Base-by-base conservation (phyloP, 2,329 filamentous ascomycete genomes). In the Fonsecaea erecta region DNA sequence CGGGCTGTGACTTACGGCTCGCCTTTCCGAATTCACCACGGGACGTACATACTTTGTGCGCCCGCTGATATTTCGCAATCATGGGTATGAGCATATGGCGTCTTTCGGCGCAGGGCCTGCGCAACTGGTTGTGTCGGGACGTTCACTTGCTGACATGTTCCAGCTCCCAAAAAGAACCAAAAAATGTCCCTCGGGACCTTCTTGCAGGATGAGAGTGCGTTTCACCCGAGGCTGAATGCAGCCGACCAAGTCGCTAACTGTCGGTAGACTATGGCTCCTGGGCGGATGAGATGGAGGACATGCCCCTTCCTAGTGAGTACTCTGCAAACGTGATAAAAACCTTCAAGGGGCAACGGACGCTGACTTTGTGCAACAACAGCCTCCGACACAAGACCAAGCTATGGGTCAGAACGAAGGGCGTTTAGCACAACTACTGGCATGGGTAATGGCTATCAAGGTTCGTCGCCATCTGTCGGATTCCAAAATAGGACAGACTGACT, bases 171-270 rank as follows among this genome's bases (percentile, higher is more conserved):
- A 84, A 91, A 92, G 84, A 90, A 96, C 82, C 85, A 96, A 88
- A 99, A 96, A 86, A 94, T 99, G 91, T 92, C 91, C 84, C 89
- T 98, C 78, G 92, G 92, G 85, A 91, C 92, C 82, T 99, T 99
- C 87, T 87, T 99, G 85, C 86, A 86, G 77, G 92, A 97, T 80
- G 86, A 92, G 81, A 89, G 94, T 97, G 86, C 81, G 92, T 84
- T 60, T 58, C 65, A 65, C 28, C 21, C 12, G 9, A 16, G 34
- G 26, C 28, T 26, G 46, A 70, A 68, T 73, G 32, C 40, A 52
- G 40, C 18, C 48, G 40, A 62, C 52, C 51, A 14, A 11, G 51
- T 55, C 14, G 70, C 77, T 77, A 67, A 75, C 68, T 21, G 69
- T 70, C 62, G 68, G 58, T 75, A 90, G 88, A 86, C 75, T 85